Evolutionary conservation across 441 rosid genomes (phyloP), one percentile per base, ranked within the genome.

Genomic region (Pelargonium australe): DNA sequence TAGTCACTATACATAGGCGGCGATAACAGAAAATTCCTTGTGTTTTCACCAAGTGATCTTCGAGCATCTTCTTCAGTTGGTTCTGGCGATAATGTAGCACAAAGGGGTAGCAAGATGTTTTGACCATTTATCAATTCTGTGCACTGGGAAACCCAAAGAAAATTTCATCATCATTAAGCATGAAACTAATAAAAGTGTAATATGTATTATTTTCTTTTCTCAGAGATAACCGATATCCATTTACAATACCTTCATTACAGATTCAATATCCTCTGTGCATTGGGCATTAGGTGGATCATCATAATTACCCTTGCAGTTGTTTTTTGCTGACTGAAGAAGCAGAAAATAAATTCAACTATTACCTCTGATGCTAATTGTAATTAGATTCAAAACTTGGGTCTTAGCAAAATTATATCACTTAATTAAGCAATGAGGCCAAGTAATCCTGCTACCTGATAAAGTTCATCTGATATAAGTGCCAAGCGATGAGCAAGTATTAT

Each of bases 271-370:
- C 34, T 72, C 71, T 17, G 57, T 34, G 47, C 79, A 77, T 10
- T 12, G 45, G 13, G 67, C 51, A 49, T 70, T 72, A 40, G 67
- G 17, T 7, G 62, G 2, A 55, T 70, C 71, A 0, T 61, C 19
- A 16, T 71, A 80, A 41, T 68, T 61, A 25, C 70, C 80, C 9
- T 72, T 64, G 74, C 83, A 80, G 11, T 65, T 72, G 13, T 20
- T 64, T 74, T 80, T 45, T 0, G 76, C 74, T 13, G 75, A 25
- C 83, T 80, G 72, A 57, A 64, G 63, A 70, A 55, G 51, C 11
- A 45, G 8, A 7, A 45, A 10, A 45, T 2, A 10, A 45, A 45
- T 45, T 45, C 25, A 23, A 23, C 25, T 23, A 23, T 23, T 23
- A 23, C 25, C 25, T 23, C 25, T 23, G 25, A 23, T 23, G 25